Base-by-base conservation (phyloP, 345 rosid species). In the Euphorbia pulcherrima region DNA sequence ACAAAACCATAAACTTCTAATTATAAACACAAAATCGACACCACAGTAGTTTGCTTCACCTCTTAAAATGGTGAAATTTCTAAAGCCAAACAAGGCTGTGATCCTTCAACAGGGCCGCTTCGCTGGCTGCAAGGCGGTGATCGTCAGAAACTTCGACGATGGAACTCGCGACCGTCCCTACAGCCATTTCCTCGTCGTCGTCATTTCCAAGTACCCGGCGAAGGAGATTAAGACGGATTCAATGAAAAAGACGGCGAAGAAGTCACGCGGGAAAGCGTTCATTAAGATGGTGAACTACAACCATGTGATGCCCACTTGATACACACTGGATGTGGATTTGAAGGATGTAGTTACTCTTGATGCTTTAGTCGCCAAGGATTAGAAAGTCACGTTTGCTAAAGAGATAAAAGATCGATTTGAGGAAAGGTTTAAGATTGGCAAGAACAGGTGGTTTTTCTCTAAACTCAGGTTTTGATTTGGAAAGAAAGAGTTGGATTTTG, bases 51-150 rank as follows among this genome's bases (percentile, higher is more conserved):
- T 18, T 18, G 10, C 50, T 10, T 0, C 5, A 7, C 20, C 16
- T 13, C 24, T 10, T 9, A 50, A 50, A 11, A 58, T 58, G 40
- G 62, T 58, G 62, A 58, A 58, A 29, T 58, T 58, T 20, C 18
- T 58, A 40, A 58, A 58, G 37, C 40, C 62, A 14, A 58, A 58
- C 62, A 58, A 58, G 62, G 62, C 62, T 6, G 62, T 58, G 12
- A 14, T 58, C 40, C 40, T 58, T 33, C 62, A 28, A 5, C 62
- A 58, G 37, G 62, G 62, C 40, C 40, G 62, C 0, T 58, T 13
- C 62, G 62, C 62, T 4, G 62, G 62, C 21, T 23, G 62, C 21
- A 58, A 58, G 37, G 62, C 62, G 40, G 62, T 58, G 62, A 58
- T 58, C 21, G 62, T 58, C 40, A 30, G 62, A 58, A 13, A n/a